Percentiles rank a stretch among this genome's conserved stretches.
Conservation (phyloP, 2,329 filamentous ascomycete species). For the Ophioceras dolichostomum region DNA sequence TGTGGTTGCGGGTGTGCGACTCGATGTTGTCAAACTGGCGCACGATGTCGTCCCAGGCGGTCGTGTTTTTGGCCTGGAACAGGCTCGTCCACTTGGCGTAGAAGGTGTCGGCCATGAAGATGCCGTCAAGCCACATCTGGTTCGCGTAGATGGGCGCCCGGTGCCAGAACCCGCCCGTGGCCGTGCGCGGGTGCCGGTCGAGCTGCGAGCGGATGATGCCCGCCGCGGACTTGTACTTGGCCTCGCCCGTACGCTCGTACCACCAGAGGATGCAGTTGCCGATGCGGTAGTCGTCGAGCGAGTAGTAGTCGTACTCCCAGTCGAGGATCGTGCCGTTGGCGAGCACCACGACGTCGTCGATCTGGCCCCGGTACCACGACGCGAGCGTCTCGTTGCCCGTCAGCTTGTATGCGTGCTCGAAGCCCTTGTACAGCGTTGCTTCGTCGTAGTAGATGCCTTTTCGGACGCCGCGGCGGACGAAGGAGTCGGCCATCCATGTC, state of each 20-base stretch:
- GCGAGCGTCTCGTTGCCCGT: slow-evolving; percentile 22
- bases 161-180: slow-evolving; percentile 29
- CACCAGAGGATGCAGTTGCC: slow-evolving; percentile 25
- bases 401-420: slow-evolving; percentile 22
- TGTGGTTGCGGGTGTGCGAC: slow-evolving; percentile 23
- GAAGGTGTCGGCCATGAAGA: slow-evolving; percentile 24
- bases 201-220: slow-evolving; percentile 22
- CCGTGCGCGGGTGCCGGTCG: slow-evolving; percentile 24
- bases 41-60: slow-evolving; percentile 24
- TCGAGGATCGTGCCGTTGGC: slow-evolving; percentile 23
- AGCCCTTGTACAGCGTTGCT: slow-evolving; percentile 22
- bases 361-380: slow-evolving; percentile 19
- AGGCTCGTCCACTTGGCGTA: slow-evolving; percentile 14
- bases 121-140: slow-evolving; percentile 32
- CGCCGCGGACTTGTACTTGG: slow-evolving; percentile 26
- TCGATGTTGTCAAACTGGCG: slow-evolving; percentile 33
- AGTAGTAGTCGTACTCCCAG: slow-evolving; percentile 26
- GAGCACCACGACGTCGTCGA: slow-evolving; percentile 23
- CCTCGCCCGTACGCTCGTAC: slow-evolving; percentile 20
- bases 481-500: slow-evolving; percentile 21
- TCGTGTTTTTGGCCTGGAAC: slow-evolving; percentile 12
- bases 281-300: slow-evolving; percentile 24
- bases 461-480: slow-evolving; percentile 15
- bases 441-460: slow-evolving; percentile 22
- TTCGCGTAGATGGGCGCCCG: slow-evolving; percentile 16